phyloP scores from a whole-genome alignment of 2,329 filamentous ascomycete genomes.

The Aureobasidium pullulans region DNA sequence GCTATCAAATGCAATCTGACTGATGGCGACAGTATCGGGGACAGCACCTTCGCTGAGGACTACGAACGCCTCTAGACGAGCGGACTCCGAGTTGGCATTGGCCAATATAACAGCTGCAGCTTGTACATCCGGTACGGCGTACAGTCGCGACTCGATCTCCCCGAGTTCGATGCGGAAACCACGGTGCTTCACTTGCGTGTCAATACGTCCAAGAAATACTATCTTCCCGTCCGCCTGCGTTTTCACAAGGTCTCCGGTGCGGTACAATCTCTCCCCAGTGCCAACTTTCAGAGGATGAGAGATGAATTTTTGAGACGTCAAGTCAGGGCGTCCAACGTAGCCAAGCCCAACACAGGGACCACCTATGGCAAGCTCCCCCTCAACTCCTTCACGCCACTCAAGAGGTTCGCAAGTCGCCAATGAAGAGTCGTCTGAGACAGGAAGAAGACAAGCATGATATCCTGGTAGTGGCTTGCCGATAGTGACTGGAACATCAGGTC shows the following conservation, averaged over 20 bases:
- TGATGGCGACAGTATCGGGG: neutral
- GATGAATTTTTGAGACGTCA: neutral
- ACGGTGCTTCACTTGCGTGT: constrained; percentile 87
- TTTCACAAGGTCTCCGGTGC: constrained; percentile 72
- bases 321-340: neutral
- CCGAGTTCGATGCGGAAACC: constrained; percentile 89
- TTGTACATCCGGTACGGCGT: neutral
- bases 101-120: neutral
- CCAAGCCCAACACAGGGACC: neutral
- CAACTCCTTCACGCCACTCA: neutral
- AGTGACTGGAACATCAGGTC: neutral
- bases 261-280: constrained; percentile 50
- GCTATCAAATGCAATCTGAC: neutral
- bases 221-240: constrained; percentile 60
- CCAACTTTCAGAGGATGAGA: neutral
- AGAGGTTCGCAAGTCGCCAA: neutral
- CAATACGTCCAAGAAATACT: constrained; percentile 67
- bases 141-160: constrained; percentile 60
- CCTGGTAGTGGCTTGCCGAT: neutral
- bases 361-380: neutral
- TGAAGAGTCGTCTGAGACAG: neutral
- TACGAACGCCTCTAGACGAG: neutral
- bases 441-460: neutral
- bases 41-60: neutral
- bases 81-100: neutral